phyloP scores from a whole-genome alignment of 768 basidiomycete genomes.

The Thelephora ganbajun region DNA sequence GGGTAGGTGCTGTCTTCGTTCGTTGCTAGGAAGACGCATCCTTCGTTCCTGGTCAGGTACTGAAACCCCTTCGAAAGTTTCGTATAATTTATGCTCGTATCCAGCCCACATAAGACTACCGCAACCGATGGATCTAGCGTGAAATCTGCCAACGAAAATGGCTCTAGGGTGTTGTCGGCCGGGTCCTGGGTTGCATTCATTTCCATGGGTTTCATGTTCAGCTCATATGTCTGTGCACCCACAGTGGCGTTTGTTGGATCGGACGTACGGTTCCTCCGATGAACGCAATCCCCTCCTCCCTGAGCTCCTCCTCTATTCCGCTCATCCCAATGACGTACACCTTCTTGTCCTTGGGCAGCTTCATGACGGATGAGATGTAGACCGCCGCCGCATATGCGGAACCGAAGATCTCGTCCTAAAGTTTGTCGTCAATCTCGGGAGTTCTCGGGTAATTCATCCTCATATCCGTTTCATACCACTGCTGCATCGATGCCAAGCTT shows the following conservation, averaged over 20 bases:
- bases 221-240: background rate
- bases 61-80: conserved; percentile 89
- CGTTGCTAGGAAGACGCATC: conserved; percentile 76
- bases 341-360: conserved; percentile 82
- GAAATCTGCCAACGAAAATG: conserved; percentile 59
- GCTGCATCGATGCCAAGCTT: conserved; percentile 72
- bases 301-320: conserved; percentile 87
- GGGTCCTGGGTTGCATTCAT: conserved; percentile 45
- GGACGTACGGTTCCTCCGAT: conserved; percentile 72
- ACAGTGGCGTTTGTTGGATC: background rate
- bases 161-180: conserved; percentile 59
- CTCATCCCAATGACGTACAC: conserved; percentile 91
- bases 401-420: conserved; percentile 90
- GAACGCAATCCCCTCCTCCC: conserved; percentile 69
- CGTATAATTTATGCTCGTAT: conserved; percentile 79
- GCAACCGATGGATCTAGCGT: conserved; percentile 63
- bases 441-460: background rate
- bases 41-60: conserved; percentile 71
- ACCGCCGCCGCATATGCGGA: conserved; percentile 82
- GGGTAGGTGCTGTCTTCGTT: conserved; percentile 93
- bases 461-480: conserved; percentile 41
- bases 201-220: background rate
- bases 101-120: conserved; percentile 93
- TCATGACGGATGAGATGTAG: conserved; percentile 79
- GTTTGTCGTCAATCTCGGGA: background rate